Percentiles rank a stretch among this genome's conserved stretches.
These are phyloP conservation scores for Sungouiozyma ichnusensis DNA, from an alignment of 805 yeast species.

Conservation along the genomic window DNA sequence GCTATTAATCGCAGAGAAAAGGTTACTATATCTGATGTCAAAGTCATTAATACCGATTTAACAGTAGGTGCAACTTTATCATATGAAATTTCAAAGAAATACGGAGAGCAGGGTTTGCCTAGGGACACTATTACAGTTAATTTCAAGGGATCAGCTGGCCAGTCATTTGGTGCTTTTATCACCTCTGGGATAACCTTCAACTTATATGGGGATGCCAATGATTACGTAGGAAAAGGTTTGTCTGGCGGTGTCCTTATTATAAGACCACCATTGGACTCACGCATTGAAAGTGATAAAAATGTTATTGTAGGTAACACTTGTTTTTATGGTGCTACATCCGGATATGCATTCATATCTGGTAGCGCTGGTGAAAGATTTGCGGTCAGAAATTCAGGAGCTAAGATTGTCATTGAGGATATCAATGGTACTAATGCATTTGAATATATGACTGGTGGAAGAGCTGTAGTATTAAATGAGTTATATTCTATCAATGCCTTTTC, in stretches of 20 bases:
- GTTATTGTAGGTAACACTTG: constrained; percentile 96
- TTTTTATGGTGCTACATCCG: constrained; percentile 95
- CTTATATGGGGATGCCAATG: constrained; percentile 95
- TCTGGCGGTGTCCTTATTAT: constrained; percentile 91
- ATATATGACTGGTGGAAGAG: constrained; percentile 99
- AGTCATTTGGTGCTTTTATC: constrained; percentile 95
- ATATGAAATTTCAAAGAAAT: constrained; percentile 83
- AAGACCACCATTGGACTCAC: constrained; percentile 78
- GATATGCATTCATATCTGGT: constrained; percentile 89
- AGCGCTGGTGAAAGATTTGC: constrained; percentile 98
- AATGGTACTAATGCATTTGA: constrained; percentile 98
- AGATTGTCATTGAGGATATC: constrained; percentile 85
- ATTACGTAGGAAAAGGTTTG: constrained; percentile 94
- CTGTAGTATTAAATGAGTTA: constrained; percentile 81
- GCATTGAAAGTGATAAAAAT: constrained; percentile 90
- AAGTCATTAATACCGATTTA: constrained; percentile 92
- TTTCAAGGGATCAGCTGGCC: constrained; percentile 91
- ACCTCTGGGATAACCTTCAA: constrained; percentile 94
- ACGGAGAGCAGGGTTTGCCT: constrained; percentile 90
- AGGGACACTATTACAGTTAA: constrained; percentile 93
- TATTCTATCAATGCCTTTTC: constrained; percentile 84
- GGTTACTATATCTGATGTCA: constrained; percentile 78
- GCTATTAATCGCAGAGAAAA: constrained; percentile 96
- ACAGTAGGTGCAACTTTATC: constrained; percentile 92
- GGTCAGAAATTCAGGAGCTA: constrained; percentile 97